Conservation (phyloP, 192 early-diverging fungal species). For the Coemansia asiatica region DNA sequence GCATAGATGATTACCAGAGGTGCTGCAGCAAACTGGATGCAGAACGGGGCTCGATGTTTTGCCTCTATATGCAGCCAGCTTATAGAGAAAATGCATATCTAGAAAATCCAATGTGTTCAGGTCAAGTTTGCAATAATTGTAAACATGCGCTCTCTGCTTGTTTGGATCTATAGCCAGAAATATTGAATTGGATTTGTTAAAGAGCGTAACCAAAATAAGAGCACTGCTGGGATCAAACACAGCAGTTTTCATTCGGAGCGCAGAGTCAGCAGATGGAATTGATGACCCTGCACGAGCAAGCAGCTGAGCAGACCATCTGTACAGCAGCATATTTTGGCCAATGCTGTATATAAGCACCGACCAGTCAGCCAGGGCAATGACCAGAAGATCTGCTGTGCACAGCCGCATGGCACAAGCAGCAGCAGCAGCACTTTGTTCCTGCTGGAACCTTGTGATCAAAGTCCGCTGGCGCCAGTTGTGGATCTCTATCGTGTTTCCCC, state of each 20-base stretch:
- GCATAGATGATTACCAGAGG: too few relatives aligned
- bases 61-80: neutral
- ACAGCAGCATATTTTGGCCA: neutral
- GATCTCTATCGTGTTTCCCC: conserved; percentile 13
- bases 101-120: neutral
- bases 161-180: neutral
- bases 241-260: neutral
- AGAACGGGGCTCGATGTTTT: neutral
- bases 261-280: neutral
- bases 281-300: neutral
- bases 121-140: neutral
- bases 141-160: neutral
- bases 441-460: conserved; percentile 6
- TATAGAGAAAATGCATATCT: neutral
- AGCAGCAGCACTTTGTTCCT: neutral
- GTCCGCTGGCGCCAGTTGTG: conserved; percentile 11
- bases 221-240: neutral
- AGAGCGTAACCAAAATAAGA: neutral
- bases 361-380: conserved; percentile 11
- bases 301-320: neutral
- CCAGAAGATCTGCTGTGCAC: conserved; percentile 9
- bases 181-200: neutral
- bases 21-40: neutral
- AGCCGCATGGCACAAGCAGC: conserved; percentile 16
- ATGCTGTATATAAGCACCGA: conserved; percentile 9